Evolutionary conservation across 2,329 filamentous ascomycete species (phyloP), one percentile per base, ranked within the genome.

Genomic region (Metarhizium rileyi): DNA sequence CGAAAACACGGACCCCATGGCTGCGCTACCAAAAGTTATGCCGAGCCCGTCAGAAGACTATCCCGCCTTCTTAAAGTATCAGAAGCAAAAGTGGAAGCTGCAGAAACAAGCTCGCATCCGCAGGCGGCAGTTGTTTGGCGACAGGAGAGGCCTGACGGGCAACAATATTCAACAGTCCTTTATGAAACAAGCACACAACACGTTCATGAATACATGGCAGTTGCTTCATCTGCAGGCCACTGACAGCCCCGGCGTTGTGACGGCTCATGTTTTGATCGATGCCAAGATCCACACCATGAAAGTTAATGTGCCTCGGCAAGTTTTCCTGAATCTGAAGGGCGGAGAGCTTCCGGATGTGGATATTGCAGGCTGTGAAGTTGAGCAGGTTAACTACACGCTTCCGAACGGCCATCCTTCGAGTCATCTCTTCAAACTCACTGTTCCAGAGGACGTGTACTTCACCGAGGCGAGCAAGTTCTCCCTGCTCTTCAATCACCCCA

Each of bases 51-150:
- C 83, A 0, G 82, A 93, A 45, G 86, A 98, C 66, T 99, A 99
- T 58, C 72, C 81, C 18, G 88, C 81, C 0, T 98, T 95, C 73
- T 66, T 99, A 48, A 78, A 86, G 61, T 97, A 97, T 61, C 93
- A 98, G 64, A 99, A 99, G 68, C 82, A 90, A 70, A 98, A 98
- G 68, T 99, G 93, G 93, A 96, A 91, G 71, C 85, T 97, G 35
- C 93, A 99, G 64, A 95, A 90, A 62, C 86, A 95, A 64, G 90
- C 91, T 30, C 82, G 93, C 22, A 77, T 84, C 52, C 83, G 91
- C 41, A 79, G 94, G 55, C 81, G 91, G 45, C 93, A 98, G 64
- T 74, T 98, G 1, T 98, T 98, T 60, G 93, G 93, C 52, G 91
- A 98, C 60, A 84, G 86, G 50, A 79, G 83, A 52, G 72, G 73